Evolutionary conservation across 441 rosid species (phyloP), one percentile per base, ranked within the genome.

Genomic region (Gossypium aridum): DNA sequence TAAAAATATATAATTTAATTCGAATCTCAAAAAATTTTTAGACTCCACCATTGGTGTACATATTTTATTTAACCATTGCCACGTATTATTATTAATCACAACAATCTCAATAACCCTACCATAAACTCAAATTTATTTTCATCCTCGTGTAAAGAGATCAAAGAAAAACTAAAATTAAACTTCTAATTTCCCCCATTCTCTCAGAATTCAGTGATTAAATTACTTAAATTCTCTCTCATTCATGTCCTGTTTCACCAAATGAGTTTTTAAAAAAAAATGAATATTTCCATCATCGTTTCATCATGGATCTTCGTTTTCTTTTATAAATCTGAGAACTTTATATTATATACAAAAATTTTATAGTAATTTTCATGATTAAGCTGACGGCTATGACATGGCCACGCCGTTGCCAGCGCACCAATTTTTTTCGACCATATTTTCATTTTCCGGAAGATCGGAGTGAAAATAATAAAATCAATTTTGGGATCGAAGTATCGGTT

Each of bases 71-170:
- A 26, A 26, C 28, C 28, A 26, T 26, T 26, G 28, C 4, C 28
- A 2, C 28, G 28, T 26, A 26, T 26, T 26, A 6, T 34, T 34
- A 34, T 75, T 74, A 65, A 73, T 67, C 14, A 59, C 72, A 63
- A 57, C 60, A 67, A 68, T 77, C 82, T 70, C 79, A 78, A 57
- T 79, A 77, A 73, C 77, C 78, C 74, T 23, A 75, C 75, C 39
- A 34, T 6, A 6, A 64, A 54, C 31, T 66, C 14, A 65, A 12
- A 59, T 78, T 79, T 64, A 68, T 73, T 82, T 77, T 77, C 79
- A 10, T 37, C 0, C 20, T 57, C 75, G 19, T 70, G 49, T 23
- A 19, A 55, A 55, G 12, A 19, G 61, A 19, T 8, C 19, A 20
- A 56, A 19, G 20, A 56, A 0, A 31, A 31, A 31, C 1, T 4